Conservation (phyloP, 1,284 basidiomycete genomes). For the Apiotrichum laibachii region DNA sequence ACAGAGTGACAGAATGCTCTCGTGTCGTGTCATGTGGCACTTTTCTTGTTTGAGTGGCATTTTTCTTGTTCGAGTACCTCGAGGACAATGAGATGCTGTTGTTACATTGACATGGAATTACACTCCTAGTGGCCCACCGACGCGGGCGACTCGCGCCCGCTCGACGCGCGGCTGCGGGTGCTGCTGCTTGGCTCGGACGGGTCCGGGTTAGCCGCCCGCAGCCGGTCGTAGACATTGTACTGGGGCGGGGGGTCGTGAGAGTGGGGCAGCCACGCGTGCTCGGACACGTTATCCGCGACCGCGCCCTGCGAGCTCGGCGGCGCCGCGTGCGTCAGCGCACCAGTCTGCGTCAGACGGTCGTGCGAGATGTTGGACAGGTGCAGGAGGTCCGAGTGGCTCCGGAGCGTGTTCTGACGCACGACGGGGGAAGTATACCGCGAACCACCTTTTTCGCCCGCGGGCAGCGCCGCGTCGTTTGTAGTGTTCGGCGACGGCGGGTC, state of each 20-base stretch:
- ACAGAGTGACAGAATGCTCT: too few relatives aligned
- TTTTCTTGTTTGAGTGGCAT: too few relatives aligned
- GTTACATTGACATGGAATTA: neutral
- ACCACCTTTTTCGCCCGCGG: neutral
- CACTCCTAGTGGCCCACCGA: too few relatives aligned
- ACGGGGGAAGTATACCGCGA: neutral
- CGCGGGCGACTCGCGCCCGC: neutral
- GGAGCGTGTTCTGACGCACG: neutral
- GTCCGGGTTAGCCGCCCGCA: conserved; percentile 1
- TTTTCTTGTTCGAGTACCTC: too few relatives aligned
- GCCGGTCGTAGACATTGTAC: neutral
- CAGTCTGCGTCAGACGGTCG: neutral
- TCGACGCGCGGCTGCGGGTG: neutral
- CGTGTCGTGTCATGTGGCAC: too few relatives aligned
- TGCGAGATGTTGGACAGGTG: neutral
- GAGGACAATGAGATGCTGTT: neutral
- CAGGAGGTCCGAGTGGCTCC: neutral
- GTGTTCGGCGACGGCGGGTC: neutral
- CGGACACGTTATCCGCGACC: neutral
- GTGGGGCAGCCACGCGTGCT: neutral
- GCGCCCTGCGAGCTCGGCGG: neutral
- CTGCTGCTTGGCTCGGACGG: neutral
- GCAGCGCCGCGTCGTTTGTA: neutral
- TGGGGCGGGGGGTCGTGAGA: neutral
- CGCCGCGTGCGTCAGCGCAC: neutral